Evolutionary conservation across 768 basidiomycete genomes (phyloP).

Genomic region (Mycena galericulata): DNA sequence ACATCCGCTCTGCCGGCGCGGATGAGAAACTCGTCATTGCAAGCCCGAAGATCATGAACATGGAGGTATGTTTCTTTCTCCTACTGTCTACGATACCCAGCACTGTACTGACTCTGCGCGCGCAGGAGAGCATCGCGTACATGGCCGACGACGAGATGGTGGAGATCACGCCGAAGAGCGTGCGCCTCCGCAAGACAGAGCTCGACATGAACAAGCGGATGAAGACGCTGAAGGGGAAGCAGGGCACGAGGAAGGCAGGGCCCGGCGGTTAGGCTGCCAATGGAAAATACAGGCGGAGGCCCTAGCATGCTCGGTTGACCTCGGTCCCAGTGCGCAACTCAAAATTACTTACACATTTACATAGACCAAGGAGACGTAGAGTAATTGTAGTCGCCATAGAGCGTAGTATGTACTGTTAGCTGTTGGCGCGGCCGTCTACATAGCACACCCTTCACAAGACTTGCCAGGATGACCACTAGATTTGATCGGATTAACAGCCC

Average conservation of each 20-base stretch:
- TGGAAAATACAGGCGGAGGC: slow-evolving; percentile 33
- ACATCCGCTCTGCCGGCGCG: slow-evolving; percentile 60
- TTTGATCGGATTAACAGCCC: no score
- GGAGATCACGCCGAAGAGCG: slow-evolving; percentile 57
- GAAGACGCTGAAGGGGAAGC: slow-evolving; percentile 38
- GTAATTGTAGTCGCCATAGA: background rate
- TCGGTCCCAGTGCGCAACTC: background rate
- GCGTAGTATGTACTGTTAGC: background rate
- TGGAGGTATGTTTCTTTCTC: slow-evolving; percentile 45
- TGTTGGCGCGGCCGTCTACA: background rate
- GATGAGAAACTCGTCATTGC: slow-evolving; percentile 64
- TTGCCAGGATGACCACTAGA: no score
- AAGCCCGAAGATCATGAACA: slow-evolving; percentile 55
- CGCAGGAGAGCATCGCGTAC: slow-evolving; percentile 53
- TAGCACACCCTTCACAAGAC: slow-evolving; percentile 4
- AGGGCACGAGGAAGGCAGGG: slow-evolving; percentile 5
- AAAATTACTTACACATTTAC: slow-evolving; percentile 8
- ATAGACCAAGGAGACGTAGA: background rate
- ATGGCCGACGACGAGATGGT: slow-evolving; percentile 64
- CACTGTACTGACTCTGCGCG: background rate
- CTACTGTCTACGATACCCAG: background rate
- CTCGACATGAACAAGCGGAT: slow-evolving; percentile 51
- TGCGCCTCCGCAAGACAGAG: slow-evolving; percentile 57
- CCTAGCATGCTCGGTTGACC: background rate
- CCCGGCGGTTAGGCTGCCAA: no score